Evolutionary conservation across 2,329 filamentous ascomycete species (phyloP).

Genomic region (Zymoseptoria crescenta): DNA sequence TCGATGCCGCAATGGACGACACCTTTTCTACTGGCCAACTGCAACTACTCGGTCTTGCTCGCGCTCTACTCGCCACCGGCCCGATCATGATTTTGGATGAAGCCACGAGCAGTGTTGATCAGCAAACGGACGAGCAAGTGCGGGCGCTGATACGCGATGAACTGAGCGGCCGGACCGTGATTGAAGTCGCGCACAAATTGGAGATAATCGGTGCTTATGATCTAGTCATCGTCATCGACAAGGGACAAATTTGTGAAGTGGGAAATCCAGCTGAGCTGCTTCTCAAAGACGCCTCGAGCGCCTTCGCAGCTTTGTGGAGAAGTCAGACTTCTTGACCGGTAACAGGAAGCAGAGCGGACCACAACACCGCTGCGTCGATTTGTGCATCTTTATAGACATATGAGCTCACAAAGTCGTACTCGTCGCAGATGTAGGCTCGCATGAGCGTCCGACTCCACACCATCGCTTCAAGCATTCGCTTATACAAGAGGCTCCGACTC

Average conservation of each 20-base stretch:
- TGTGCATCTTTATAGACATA: too few species aligned
- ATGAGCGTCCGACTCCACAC: too few species aligned
- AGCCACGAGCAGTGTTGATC: not conserved
- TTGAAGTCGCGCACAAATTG: not conserved
- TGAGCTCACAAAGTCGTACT: too few species aligned
- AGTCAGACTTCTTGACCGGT: not conserved
- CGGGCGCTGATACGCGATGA: not conserved
- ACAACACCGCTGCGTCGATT: too few species aligned
- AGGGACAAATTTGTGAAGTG: not conserved
- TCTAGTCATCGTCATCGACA: not conserved
- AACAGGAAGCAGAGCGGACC: too few species aligned
- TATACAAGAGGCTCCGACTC: too few species aligned
- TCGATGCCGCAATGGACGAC: slow-evolving; percentile 24
- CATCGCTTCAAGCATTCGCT: too few species aligned
- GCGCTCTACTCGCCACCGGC: slow-evolving; percentile 43
- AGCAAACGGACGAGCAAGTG: not conserved
- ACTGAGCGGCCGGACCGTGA: not conserved
- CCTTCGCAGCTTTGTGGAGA: not conserved
- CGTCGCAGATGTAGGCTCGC: too few species aligned
- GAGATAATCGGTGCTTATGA: not conserved
- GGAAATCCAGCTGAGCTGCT: not conserved
- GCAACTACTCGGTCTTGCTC: slow-evolving; percentile 56
- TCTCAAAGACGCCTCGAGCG: not conserved
- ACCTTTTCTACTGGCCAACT: slow-evolving; percentile 32
- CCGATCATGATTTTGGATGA: not conserved